A percentile compares a stretch with the other conserved stretches of the same genome.
Conservation (phyloP, 2,329 filamentous ascomycete species). For the Zymoseptoria brevis region DNA sequence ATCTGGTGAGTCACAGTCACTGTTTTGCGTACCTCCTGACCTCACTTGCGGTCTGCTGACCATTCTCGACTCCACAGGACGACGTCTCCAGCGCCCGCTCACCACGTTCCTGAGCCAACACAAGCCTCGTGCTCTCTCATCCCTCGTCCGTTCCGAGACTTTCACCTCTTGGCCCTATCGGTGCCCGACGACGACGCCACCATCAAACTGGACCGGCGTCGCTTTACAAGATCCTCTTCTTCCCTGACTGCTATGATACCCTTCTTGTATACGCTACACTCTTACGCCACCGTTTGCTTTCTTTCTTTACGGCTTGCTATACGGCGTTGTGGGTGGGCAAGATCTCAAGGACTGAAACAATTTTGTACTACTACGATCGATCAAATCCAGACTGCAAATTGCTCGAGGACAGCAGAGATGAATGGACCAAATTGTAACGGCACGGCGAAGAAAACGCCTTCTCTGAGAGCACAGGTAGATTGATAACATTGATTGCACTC, state of each 20-base stretch:
- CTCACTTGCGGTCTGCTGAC: neutral
- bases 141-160: neutral
- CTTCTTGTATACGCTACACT: conserved; percentile 13
- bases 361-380: conserved; percentile 7
- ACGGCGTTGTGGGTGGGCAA: conserved; percentile 9
- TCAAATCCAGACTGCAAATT: conserved; percentile 1
- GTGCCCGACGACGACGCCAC: neutral
- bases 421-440: conserved; percentile 1
- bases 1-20: conserved; percentile 55
- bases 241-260: conserved; percentile 10
- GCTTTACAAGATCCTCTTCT: neutral
- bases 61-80: conserved; percentile 12
- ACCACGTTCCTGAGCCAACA: conserved; percentile 14
- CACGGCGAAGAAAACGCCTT: neutral
- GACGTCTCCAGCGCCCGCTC: conserved; percentile 22
- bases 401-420: neutral
- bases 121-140: neutral
- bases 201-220: neutral
- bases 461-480: neutral
- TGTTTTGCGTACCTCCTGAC: neutral
- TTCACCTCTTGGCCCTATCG: neutral
- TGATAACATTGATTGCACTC: neutral
- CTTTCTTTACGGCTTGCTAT: conserved; percentile 5
- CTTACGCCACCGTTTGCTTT: neutral
- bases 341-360: neutral